A percentile compares a stretch with the other conserved stretches of the same genome.
Conservation (phyloP, 1,284 basidiomycete genomes). For the Sporisorium reilianum region DNA sequence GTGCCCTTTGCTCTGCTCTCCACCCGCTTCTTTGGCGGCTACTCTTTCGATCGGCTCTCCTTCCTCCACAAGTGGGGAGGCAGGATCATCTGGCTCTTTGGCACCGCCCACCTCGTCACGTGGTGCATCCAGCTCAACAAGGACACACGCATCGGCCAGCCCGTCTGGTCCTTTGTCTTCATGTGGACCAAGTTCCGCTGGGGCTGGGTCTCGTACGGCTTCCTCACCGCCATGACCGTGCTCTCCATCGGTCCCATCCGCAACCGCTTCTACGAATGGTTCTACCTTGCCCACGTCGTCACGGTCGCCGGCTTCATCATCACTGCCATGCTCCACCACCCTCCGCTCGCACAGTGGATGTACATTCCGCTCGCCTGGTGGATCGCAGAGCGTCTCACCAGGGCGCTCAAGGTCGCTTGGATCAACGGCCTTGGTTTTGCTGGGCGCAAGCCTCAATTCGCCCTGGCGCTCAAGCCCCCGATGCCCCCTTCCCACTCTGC, state of each 20-base stretch:
- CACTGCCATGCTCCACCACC: conserved; percentile 69
- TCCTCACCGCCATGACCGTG: conserved; percentile 78
- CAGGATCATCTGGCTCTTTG: conserved; percentile 79
- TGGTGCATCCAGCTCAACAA: conserved; percentile 80
- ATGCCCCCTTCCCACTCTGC: conserved; percentile 20
- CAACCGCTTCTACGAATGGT: conserved; percentile 79
- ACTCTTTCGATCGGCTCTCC: conserved; percentile 82
- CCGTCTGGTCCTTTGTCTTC: conserved; percentile 77
- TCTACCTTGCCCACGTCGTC: conserved; percentile 80
- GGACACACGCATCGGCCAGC: conserved; percentile 72
- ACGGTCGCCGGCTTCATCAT: conserved; percentile 66
- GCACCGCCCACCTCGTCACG: conserved; percentile 77
- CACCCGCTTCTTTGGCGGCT: conserved; percentile 77
- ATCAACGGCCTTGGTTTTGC: conserved; percentile 74
- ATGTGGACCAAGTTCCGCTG: conserved; percentile 79
- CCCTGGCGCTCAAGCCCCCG: conserved; percentile 33
- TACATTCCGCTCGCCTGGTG: conserved; percentile 72
- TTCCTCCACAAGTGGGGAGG: conserved; percentile 81
- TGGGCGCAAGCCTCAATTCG: conserved; percentile 57
- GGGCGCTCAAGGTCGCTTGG: conserved; percentile 76
- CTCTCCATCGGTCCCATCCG: conserved; percentile 78
- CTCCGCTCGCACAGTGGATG: conserved; percentile 74
- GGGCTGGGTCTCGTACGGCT: conserved; percentile 79
- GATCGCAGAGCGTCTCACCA: conserved; percentile 73
- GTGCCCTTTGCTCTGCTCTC: conserved; percentile 84